These are phyloP conservation scores for Zoysia japonica DNA, from an alignment of 176 grass and related monocot species.

Conservation along the genomic window DNA sequence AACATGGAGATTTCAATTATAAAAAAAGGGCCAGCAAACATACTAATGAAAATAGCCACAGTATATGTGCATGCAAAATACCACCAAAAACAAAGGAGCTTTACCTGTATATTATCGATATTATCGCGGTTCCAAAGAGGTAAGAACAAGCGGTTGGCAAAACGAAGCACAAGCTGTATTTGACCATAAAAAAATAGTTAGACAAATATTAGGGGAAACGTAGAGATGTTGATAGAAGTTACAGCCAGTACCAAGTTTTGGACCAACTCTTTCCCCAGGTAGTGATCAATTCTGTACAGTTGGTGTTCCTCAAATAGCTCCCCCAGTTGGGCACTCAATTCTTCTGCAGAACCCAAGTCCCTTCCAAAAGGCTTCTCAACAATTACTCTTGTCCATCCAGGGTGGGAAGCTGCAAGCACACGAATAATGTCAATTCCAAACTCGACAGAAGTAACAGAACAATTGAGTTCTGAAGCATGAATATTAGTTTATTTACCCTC, in stretches of 20 bases:
- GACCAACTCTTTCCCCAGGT: conserved; percentile 94
- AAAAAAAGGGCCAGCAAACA: conserved; percentile 10
- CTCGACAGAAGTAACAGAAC: conserved; percentile 17
- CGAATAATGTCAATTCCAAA: conserved; percentile 31
- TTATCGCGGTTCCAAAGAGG: conserved; percentile 96
- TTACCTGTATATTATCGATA: conserved; percentile 91
- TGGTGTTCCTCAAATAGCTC: conserved; percentile 86
- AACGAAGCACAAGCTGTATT: conserved; percentile 86
- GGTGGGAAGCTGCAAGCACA: conserved; percentile 56
- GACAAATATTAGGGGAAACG: conserved; percentile 3
- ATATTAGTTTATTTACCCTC: not conserved
- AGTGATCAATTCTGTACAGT: conserved; percentile 93
- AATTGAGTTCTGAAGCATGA: conserved; percentile 14
- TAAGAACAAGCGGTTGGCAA: conserved; percentile 87
- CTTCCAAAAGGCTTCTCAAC: conserved; percentile 97
- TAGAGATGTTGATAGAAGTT: conserved; percentile 32
- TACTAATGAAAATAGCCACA: not conserved
- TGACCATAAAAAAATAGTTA: conserved; percentile 40
- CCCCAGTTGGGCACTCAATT: conserved; percentile 81
- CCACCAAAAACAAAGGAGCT: conserved; percentile 23
- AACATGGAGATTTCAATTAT: not conserved
- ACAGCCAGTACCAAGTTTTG: conserved; percentile 79
- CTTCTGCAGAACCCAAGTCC: conserved; percentile 84
- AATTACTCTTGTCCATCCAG: conserved; percentile 87
- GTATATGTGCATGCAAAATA: conserved; percentile 10